Evolutionary conservation across 1,284 basidiomycete genomes (phyloP), one percentile per base, ranked within the genome.

Genomic region (Peniophora sp.): DNA sequence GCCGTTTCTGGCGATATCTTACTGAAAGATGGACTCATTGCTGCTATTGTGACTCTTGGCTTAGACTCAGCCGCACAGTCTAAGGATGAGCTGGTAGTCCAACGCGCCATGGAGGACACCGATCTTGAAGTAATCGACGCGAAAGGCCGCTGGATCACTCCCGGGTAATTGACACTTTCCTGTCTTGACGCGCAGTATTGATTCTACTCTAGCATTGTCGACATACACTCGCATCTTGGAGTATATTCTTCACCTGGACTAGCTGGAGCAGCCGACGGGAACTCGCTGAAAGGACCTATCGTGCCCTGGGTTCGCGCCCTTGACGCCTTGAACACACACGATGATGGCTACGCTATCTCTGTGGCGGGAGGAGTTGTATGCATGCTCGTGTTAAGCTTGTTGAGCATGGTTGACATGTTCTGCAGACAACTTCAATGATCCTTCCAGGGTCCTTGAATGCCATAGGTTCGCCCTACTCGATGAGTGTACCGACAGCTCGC

Each of bases 221-320:
- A 92, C 61, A 68, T 92, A 54, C 84, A 95, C 65, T 88, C 87
- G 1, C 91, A 93, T 61, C 66, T 92, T 18, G 91, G 88, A 1
- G 68, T 92, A 6, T 66, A 81, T 55, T 76, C 83, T 49, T 62
- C 77, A 1, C 90, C 90, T 0, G 60, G 69, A 15, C 68, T 82
- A 23, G 55, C 60, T 20, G 84, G 84, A 66, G 52, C 56, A 58
- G 52, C 50, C 34, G 50, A 85, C 58, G 64, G 71, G 10, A 77
- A 80, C 56, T 84, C 83, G 2, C 54, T 58, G 10, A 70, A 82
- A 57, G 82, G 79, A 0, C 78, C 82, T 8, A 71, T 79, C 52
- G 62, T 76, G 12, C 85, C 88, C 9, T 74, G 72, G 68, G 63
- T 78, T 9, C 65, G 75, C 41, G 70, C 68, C 50, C 62, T 77